Base-by-base conservation (phyloP, 1,139 yeast species). In the Kodamaea sp. region DNA sequence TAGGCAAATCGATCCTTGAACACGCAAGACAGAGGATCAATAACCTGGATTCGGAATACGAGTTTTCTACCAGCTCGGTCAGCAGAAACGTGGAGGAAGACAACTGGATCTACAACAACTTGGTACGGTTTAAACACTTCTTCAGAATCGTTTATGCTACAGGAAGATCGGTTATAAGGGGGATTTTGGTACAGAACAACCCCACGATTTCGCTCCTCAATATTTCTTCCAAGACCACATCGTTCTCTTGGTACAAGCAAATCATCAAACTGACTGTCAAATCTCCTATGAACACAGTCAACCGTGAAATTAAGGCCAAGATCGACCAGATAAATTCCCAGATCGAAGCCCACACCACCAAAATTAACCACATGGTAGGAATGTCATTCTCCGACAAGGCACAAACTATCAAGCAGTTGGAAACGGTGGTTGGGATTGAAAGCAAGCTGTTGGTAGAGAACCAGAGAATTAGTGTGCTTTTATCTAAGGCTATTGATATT, bases 361-460 rank as follows among this genome's bases (percentile, higher is more conserved):
- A 43, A 13, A 48, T 65, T 27, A 67, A 65, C 18, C 15, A 29
- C 2, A 47, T 63, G 28, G 38, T 48, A 11, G 32, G 37, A 25
- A 44, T 57, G 7, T 46, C 53, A 29, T 38, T 44, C 3, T 38
- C 40, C 19, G 42, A 47, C 30, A 37, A 35, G 14, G 8, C 12
- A 2, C 25, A 26, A 13, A 25, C 39, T 4, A 25, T 46, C 7
- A 10, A 30, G 1, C 35, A 41, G 5, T 36, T 46, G 20, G 51
- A 45, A 24, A 12, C 28, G 5, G 41, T 50, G 2, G 41, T 51
- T 28, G 32, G 34, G 6, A 11, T 39, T 4, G 20, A 25, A 8
- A 13, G 29, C 21, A 7, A 32, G 28, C 7, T 30, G n/a, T 29
- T 32, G 19, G 26, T 24, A 16, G 42, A 46, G 29, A 41, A 39